These are phyloP conservation scores for Penicillium carneum DNA, from an alignment of 2,329 filamentous ascomycete genomes.

Conservation along the genomic window DNA sequence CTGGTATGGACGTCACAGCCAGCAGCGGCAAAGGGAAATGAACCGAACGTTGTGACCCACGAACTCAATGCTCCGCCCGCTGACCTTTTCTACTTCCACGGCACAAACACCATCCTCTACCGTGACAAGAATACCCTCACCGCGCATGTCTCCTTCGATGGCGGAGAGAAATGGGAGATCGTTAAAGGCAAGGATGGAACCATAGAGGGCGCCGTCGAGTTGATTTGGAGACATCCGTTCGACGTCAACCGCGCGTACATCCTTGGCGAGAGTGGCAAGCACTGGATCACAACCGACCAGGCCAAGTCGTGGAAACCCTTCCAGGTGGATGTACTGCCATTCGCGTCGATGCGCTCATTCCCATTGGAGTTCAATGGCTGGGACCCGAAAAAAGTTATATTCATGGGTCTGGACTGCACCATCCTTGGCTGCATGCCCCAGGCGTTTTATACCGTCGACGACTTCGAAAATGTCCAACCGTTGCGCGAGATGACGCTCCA, in stretches of 20 bases:
- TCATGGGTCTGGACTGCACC: constrained; percentile 75
- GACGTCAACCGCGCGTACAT: constrained; percentile 82
- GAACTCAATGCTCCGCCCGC: constrained; percentile 71
- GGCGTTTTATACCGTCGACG: constrained; percentile 79
- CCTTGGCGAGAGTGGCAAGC: constrained; percentile 70
- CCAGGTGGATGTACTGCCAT: constrained; percentile 66
- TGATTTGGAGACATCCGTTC: constrained; percentile 78
- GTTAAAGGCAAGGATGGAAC: constrained; percentile 69
- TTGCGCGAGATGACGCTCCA: constrained; percentile 74
- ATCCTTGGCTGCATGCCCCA: constrained; percentile 69
- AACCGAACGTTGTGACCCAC: constrained; percentile 70
- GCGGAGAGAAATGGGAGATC: constrained; percentile 76
- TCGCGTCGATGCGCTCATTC: constrained; percentile 55
- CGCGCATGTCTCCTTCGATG: constrained; percentile 80
- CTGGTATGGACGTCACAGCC: constrained; percentile 56
- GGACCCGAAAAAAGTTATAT: constrained; percentile 84
- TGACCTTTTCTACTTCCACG: constrained; percentile 87
- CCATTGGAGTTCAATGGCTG: constrained; percentile 79
- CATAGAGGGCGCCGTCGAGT: constrained; percentile 55
- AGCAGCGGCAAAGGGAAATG: constrained; percentile 63
- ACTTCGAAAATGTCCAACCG: constrained; percentile 73
- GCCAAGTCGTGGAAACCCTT: constrained; percentile 84
- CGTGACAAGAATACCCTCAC: constrained; percentile 69
- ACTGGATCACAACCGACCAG: constrained; percentile 84
- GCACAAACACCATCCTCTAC: constrained; percentile 81